Evolutionary conservation across 495 filamentous ascomycete genomes (phyloP).

Genomic region (Penicillium lividum): DNA sequence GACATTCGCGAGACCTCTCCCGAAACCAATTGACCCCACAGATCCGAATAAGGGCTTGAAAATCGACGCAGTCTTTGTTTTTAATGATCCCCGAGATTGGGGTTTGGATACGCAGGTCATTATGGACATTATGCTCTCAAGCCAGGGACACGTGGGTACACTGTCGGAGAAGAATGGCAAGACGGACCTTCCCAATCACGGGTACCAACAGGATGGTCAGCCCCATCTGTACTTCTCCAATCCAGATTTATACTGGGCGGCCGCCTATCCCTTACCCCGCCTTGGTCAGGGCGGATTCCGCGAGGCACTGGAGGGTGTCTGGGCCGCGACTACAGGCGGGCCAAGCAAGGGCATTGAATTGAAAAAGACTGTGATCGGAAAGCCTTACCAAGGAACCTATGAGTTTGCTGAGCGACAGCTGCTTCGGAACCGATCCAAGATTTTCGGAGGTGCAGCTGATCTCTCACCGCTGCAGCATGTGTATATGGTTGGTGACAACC

Average conservation of each 20-base stretch:
- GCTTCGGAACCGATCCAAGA: slow-evolving; percentile 54
- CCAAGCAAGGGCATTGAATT: slow-evolving; percentile 56
- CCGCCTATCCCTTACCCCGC: slow-evolving; percentile 78
- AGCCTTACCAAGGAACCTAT: slow-evolving; percentile 77
- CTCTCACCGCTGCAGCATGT: slow-evolving; percentile 59
- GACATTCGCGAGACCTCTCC: slow-evolving; percentile 61
- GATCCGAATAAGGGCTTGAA: slow-evolving; percentile 56
- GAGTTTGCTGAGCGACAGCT: slow-evolving; percentile 79
- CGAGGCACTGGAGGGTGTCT: slow-evolving; percentile 75
- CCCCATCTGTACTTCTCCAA: slow-evolving; percentile 85
- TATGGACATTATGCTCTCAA: slow-evolving; percentile 75
- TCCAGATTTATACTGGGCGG: slow-evolving; percentile 86
- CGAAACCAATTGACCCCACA: slow-evolving; percentile 32
- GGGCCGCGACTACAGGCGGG: slow-evolving; percentile 70
- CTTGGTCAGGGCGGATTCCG: slow-evolving; percentile 93
- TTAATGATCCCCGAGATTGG: slow-evolving; percentile 93
- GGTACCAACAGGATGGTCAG: slow-evolving; percentile 77
- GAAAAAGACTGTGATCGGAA: slow-evolving; percentile 72
- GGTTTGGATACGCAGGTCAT: slow-evolving; percentile 83
- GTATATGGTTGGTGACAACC: slow-evolving; percentile 99
- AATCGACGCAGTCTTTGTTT: slow-evolving; percentile 84
- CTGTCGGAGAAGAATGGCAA: slow-evolving; percentile 61
- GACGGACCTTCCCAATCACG: slow-evolving; percentile 61
- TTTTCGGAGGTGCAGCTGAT: slow-evolving; percentile 35
- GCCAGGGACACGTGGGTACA: slow-evolving; percentile 73